A percentile compares a stretch with the other conserved stretches of the same genome.
Conservation (phyloP, 2,329 filamentous ascomycete species). For the Aureobasidium subglaciale region DNA sequence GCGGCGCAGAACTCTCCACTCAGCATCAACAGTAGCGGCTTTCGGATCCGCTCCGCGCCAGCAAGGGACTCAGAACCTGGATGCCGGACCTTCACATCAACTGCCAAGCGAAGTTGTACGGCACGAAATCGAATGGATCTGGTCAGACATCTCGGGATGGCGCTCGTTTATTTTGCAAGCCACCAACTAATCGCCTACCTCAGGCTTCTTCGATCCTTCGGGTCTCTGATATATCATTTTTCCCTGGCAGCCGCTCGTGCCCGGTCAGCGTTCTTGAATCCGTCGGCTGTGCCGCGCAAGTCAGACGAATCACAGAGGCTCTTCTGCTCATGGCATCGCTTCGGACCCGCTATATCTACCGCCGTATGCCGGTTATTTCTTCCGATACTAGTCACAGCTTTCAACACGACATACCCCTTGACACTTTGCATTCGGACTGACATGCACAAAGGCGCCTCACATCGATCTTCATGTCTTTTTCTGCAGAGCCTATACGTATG, state of each 20-base stretch:
- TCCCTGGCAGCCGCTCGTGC: background rate
- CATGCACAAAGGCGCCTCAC: slow-evolving; percentile 4
- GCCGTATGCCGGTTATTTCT: background rate
- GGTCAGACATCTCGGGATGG: background rate
- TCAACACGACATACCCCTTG: slow-evolving; percentile 1
- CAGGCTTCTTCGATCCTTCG: background rate
- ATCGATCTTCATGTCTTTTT: slow-evolving; percentile 1
- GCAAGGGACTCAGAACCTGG: slow-evolving; percentile 7
- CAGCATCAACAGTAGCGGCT: background rate
- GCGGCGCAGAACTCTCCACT: background rate
- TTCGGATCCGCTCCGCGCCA: background rate
- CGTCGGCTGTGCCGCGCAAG: background rate
- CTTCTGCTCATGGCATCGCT: background rate
- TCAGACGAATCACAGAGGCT: background rate
- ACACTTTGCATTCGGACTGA: background rate
- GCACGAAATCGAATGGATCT: background rate
- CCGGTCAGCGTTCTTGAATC: background rate
- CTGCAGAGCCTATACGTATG: background rate
- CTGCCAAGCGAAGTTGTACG: background rate
- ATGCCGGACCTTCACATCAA: background rate
- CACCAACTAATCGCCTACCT: background rate
- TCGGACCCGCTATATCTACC: background rate
- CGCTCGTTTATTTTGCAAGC: background rate
- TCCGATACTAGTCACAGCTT: slow-evolving; percentile 1
- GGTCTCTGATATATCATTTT: background rate